These are phyloP conservation scores for Monosporascus sp. DNA, from an alignment of 2,329 filamentous ascomycete species.

Conservation along the genomic window DNA sequence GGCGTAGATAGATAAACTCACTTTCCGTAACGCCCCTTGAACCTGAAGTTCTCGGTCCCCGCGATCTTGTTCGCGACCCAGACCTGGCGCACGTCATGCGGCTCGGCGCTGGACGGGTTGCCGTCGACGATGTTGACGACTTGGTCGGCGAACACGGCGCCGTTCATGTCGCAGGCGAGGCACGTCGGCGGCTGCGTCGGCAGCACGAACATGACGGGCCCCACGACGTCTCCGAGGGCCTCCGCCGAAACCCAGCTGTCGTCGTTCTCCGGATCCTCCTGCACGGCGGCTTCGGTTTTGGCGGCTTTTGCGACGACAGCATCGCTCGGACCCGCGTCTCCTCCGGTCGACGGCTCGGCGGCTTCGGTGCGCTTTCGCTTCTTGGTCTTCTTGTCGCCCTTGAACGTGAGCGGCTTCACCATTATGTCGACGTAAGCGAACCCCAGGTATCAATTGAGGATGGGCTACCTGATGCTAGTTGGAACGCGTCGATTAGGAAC, in stretches of 20 bases:
- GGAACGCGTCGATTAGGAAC: too few species aligned
- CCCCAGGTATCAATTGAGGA: too few species aligned
- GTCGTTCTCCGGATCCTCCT: slow-evolving; percentile 51
- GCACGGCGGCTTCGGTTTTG: slow-evolving; percentile 22
- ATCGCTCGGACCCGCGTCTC: slow-evolving; percentile 29
- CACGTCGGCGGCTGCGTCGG: slow-evolving; percentile 69
- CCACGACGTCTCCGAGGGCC: slow-evolving; percentile 64
- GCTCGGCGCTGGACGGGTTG: slow-evolving; percentile 80
- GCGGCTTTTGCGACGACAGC: too few species aligned
- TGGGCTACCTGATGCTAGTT: too few species aligned
- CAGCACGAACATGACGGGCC: slow-evolving; percentile 78
- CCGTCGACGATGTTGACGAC: slow-evolving; percentile 86
- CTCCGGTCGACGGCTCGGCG: slow-evolving; percentile 35
- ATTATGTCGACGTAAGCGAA: slow-evolving; percentile 39
- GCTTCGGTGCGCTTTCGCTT: slow-evolving; percentile 72
- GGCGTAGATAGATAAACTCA: slow-evolving; percentile 32
- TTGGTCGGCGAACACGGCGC: slow-evolving; percentile 75
- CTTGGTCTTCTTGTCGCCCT: slow-evolving; percentile 93
- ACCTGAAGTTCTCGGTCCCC: slow-evolving; percentile 74
- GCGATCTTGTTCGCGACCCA: slow-evolving; percentile 84
- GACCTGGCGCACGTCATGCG: slow-evolving; percentile 91
- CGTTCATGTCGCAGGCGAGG: slow-evolving; percentile 79
- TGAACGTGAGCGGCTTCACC: slow-evolving; percentile 90
- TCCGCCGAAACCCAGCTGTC: slow-evolving; percentile 93
- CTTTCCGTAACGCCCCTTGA: slow-evolving; percentile 88